Evolutionary conservation across 495 filamentous ascomycete genomes (phyloP), one percentile per base, ranked within the genome.

Genomic region (Venustampulla echinocandica): DNA sequence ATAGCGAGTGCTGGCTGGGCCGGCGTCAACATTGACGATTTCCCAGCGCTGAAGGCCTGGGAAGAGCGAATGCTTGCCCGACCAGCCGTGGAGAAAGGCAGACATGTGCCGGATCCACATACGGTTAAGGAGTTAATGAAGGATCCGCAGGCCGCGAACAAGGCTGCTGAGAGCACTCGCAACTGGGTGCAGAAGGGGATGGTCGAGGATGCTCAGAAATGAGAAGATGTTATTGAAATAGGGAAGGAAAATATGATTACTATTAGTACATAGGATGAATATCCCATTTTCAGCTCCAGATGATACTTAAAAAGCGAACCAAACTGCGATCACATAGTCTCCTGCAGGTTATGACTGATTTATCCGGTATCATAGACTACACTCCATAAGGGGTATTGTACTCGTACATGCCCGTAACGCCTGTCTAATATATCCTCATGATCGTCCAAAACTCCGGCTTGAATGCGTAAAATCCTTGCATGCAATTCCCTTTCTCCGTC

Each of bases 11-110:
- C 32, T 9, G 81, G 73, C 27, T 90, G 82, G 80, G 73, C 84
- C 1, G 87, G 85, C 9, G 55, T 95, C 5, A 75, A 84, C 21
- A 76, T 93, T 40, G 69, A 81, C 1, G 81, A 90, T 53, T 94
- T 92, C 59, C 86, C 87, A 0, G 59, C 67, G 4, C 53, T 83
- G 45, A 75, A 79, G 23, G 72, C 74, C n/a, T 92, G 87, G 71
- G 62, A 79, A 23, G 65, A 84, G 37, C 64, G 68, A 21, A 70
- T 96, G 67, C 60, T 76, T 4, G 67, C 70, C 39, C 69, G 87
- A 1, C 75, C 78, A 2, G 90, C 70, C 0, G 70, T 85, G 2
- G 77, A 90, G 67, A 90, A 80, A 67, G 90, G 90, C 0, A 65
- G 78, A 0, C 74, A 94, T 69, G 82, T 95, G 14, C 90, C 90